Percentiles rank a stretch among this genome's conserved stretches.
phyloP scores from a whole-genome alignment of 345 rosid genomes.

The Linum tenue region DNA sequence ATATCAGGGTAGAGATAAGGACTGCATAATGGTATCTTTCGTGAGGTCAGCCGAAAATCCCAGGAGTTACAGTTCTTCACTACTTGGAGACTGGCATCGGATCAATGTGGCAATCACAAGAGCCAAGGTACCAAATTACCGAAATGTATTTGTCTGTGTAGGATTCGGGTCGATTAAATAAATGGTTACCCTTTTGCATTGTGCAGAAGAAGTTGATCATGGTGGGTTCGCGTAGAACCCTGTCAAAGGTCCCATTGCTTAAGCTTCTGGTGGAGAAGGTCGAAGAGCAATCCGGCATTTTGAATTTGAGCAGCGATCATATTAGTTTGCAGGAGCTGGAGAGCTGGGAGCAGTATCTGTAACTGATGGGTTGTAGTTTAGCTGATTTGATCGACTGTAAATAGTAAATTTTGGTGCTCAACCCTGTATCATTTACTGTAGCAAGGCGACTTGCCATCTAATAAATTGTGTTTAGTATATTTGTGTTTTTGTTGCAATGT shows the following conservation, averaged over 20 bases:
- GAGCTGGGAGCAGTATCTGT: neutral
- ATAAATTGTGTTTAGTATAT: too few relatives aligned
- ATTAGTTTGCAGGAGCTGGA: slow-evolving; percentile 14
- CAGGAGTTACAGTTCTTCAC: slow-evolving; percentile 44
- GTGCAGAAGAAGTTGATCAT: slow-evolving; percentile 77
- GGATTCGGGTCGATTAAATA: neutral
- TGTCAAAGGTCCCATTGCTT: slow-evolving; percentile 66
- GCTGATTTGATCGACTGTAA: neutral
- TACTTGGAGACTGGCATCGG: slow-evolving; percentile 96
- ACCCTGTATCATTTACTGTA: too few relatives aligned
- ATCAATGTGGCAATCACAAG: slow-evolving; percentile 89
- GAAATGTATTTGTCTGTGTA: too few relatives aligned
- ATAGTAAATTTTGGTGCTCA: neutral
- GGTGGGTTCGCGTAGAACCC: slow-evolving; percentile 79
- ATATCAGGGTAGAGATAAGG: slow-evolving; percentile 85
- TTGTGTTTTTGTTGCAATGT: too few relatives aligned
- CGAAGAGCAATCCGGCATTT: slow-evolving; percentile 52
- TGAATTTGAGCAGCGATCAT: slow-evolving; percentile 36
- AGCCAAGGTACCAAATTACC: slow-evolving; percentile 52
- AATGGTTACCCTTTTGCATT: neutral
- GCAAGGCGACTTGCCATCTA: too few relatives aligned
- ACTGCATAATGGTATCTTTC: slow-evolving; percentile 79
- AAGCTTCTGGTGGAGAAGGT: slow-evolving; percentile 77
- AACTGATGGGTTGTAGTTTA: neutral
- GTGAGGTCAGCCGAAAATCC: slow-evolving; percentile 69